Base-by-base conservation (phyloP, 768 basidiomycete genomes). In the Amanita subjunquillea region DNA sequence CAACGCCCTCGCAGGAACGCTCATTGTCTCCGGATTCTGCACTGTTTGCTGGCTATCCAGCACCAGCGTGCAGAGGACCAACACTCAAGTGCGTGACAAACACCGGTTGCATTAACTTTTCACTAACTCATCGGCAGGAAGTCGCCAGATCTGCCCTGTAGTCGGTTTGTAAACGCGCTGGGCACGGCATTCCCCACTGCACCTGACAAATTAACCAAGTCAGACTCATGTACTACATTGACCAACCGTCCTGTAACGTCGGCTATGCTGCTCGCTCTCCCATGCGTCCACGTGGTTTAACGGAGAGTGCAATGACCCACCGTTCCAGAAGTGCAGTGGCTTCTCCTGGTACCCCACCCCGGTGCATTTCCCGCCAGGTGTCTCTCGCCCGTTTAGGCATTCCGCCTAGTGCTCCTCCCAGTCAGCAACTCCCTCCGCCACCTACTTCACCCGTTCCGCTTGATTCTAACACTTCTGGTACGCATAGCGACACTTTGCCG, bases 361-460 rank as follows among this genome's bases (percentile, higher is more conserved):
- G 67, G 36, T 62, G 69, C 38, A 59, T 78, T 34, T 60, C 70
- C 40, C 73, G 77, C 6, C 72, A 75, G 57, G 55, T 66, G 15
- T 77, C 78, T 30, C 47, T 66, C 30, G 72, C 75, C 39, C 71
- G 73, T 29, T 55, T 74, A 32, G 64, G 69, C 37, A 58, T 63
- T 22, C 76, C 77, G 7, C 73, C 73, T 7, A 72, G 66, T 51
- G 73, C 78, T 3, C 79, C 78, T 39, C 80, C 80, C 8, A 68
- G 63, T 12, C 71, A 74, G 8, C 64, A 67, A 43, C 65, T 80
- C 29, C 79, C 79, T 40, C 64, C 69, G 8, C 74, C 75, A 36
- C 78, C 77, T 20, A 38, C 34, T 50, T 49, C 54, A 46, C 55
- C 58, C 41, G 25, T 52, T 34, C 25, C 38, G 0, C 42, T 42